These are phyloP conservation scores for Combretum micranthum DNA, from an alignment of 345 rosid genomes.

Conservation along the genomic window DNA sequence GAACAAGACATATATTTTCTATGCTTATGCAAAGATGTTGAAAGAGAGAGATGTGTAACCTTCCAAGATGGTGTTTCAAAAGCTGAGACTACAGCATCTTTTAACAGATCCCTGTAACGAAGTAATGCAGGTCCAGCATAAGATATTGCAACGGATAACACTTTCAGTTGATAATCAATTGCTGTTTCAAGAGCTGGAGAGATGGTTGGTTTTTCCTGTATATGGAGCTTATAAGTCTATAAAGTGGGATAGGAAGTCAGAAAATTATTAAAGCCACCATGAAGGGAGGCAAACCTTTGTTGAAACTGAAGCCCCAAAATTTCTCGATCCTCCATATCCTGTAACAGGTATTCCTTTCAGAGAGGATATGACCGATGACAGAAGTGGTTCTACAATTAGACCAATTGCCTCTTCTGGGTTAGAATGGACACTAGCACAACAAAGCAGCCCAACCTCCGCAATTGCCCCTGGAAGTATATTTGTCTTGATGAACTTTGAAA, in stretches of 20 bases:
- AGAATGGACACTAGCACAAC: constrained; percentile 95
- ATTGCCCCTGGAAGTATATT: constrained; percentile 98
- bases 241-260: constrained; percentile 9
- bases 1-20: too few relatives aligned
- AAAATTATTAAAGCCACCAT: constrained; percentile 11
- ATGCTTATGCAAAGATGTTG: too few relatives aligned
- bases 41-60: constrained; percentile 28
- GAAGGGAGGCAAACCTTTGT: constrained; percentile 51
- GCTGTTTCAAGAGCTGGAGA: constrained; percentile 96
- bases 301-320: constrained; percentile 33
- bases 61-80: constrained; percentile 97
- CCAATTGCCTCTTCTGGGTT: constrained; percentile 87
- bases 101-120: constrained; percentile 56
- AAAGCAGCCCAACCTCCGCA: constrained; percentile 98
- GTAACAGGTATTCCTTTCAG: constrained; percentile 80
- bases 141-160: constrained; percentile 79
- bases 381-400: constrained; percentile 82
- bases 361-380: constrained; percentile 71
- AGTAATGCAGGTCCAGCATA: constrained; percentile 90
- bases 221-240: constrained; percentile 11
- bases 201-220: constrained; percentile 60
- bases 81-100: constrained; percentile 70
- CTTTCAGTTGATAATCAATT: constrained; percentile 87
- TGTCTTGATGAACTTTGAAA: constrained; percentile 84
- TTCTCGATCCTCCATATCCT: constrained; percentile 84